These are phyloP conservation scores for Exophiala sideris DNA, from an alignment of 2,329 filamentous ascomycete genomes.

Conservation along the genomic window DNA sequence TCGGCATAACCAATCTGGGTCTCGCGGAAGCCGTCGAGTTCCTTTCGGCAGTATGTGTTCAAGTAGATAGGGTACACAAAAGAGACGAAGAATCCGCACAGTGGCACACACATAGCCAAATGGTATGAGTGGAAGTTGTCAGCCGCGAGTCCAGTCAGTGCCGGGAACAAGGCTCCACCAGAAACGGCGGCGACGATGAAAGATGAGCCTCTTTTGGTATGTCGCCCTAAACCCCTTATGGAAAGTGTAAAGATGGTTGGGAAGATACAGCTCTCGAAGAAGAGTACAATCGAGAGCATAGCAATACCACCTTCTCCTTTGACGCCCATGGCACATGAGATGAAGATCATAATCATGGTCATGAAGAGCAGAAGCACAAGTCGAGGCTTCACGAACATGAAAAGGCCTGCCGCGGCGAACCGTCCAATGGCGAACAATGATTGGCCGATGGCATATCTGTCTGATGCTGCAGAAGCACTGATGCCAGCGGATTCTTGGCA, in stretches of 20 bases:
- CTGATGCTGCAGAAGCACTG: conserved; percentile 56
- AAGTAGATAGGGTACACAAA: conserved; percentile 37
- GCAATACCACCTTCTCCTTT: conserved; percentile 48
- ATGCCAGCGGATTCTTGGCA: conserved; percentile 59
- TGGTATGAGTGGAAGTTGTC: conserved; percentile 28
- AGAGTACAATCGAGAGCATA: conserved; percentile 67
- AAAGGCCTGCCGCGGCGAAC: conserved; percentile 65
- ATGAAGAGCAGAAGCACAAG: conserved; percentile 69
- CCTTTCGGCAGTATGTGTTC: conserved; percentile 33
- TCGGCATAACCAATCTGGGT: conserved; percentile 36
- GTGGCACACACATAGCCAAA: conserved; percentile 34
- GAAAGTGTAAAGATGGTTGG: conserved; percentile 77
- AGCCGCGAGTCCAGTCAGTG: conserved; percentile 44
- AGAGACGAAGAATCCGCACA: conserved; percentile 34
- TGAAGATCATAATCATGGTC: conserved; percentile 59
- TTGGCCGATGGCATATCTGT: conserved; percentile 74
- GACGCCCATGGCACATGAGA: conserved; percentile 49
- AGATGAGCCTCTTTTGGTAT: conserved; percentile 73
- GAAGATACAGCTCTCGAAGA: conserved; percentile 80
- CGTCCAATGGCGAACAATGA: conserved; percentile 70
- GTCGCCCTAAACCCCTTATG: conserved; percentile 69
- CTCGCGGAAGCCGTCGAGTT: conserved; percentile 36
- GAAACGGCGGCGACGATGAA: conserved; percentile 69
- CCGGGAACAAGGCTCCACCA: conserved; percentile 66
- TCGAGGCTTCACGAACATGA: conserved; percentile 66